Conservation (phyloP, 148 eudicot species). For the Rhododendron kiyosumense region DNA sequence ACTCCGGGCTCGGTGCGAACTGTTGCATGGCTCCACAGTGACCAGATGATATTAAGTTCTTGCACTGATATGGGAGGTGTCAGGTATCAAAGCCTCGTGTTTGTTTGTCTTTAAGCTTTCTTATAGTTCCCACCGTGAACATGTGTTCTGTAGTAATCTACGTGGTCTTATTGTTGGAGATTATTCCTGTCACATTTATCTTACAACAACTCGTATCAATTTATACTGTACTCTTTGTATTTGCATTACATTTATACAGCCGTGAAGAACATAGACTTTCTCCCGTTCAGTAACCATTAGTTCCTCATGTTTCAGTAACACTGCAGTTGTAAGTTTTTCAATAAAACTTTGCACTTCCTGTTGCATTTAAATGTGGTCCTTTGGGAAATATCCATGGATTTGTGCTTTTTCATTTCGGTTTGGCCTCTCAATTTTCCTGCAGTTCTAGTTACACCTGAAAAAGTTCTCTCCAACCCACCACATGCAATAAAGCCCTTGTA, state of each 20-base stretch:
- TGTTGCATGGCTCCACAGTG: conserved; percentile 89
- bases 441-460: background rate
- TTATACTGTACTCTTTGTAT: background rate
- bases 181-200: background rate
- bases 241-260: background rate
- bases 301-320: background rate
- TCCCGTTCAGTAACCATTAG: background rate
- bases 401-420: background rate
- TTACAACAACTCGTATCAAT: background rate
- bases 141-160: background rate
- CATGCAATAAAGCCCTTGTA: background rate
- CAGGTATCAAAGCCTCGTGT: conserved; percentile 39
- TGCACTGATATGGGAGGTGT: conserved; percentile 88
- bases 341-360: background rate
- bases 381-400: background rate
- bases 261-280: background rate
- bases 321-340: background rate
- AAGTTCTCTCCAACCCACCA: background rate
- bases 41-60: conserved; percentile 87
- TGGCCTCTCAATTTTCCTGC: background rate
- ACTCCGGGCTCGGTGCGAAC: conserved; percentile 94
- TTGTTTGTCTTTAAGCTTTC: background rate
- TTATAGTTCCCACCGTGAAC: background rate
- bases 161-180: background rate
- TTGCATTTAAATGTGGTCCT: background rate